Percentiles rank a stretch among this genome's conserved stretches.
phyloP scores from a whole-genome alignment of 805 yeast species.

The Candida ortonii region DNA sequence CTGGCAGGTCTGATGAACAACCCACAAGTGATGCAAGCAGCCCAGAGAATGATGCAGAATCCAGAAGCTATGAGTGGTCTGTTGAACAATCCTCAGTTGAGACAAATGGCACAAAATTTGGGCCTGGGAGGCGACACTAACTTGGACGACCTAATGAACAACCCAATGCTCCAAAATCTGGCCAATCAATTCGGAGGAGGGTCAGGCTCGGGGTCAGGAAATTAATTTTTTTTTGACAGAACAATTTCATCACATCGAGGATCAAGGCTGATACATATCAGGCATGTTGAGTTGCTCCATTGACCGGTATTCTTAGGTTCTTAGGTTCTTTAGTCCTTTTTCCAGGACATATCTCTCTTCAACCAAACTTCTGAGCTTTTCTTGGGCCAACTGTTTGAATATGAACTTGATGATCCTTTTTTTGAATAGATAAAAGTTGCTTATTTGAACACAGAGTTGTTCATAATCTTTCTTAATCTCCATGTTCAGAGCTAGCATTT shows the following conservation, averaged over 20 bases:
- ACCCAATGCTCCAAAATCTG: constrained; percentile 72
- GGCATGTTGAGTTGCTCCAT: too few relatives aligned
- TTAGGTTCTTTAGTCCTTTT: constrained; percentile 16
- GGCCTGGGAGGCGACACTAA: constrained; percentile 58
- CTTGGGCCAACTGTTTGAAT: constrained; percentile 34
- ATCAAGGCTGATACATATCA: too few relatives aligned
- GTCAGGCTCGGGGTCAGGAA: constrained; percentile 26
- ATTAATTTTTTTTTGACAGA: too few relatives aligned
- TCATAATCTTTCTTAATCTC: constrained; percentile 59
- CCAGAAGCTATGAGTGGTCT: constrained; percentile 72
- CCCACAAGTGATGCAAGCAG: constrained; percentile 90
- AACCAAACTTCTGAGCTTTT: constrained; percentile 29
- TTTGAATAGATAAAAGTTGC: constrained; percentile 54
- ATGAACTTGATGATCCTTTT: constrained; percentile 38
- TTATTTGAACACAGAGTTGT: constrained; percentile 57
- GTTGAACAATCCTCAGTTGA: constrained; percentile 76
- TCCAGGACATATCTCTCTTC: constrained; percentile 19
- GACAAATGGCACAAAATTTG: constrained; percentile 78
- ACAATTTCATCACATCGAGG: constrained; percentile 7
- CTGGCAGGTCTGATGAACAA: constrained; percentile 73
- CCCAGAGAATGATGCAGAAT: constrained; percentile 82
- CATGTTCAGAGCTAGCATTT: constrained; percentile 41
- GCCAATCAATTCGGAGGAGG: constrained; percentile 71
- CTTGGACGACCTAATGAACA: constrained; percentile 70
- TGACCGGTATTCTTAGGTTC: too few relatives aligned